A percentile compares a stretch with the other conserved stretches of the same genome.
These are phyloP conservation scores for Colletotrichum plurivorum DNA, from an alignment of 2,329 filamentous ascomycete species.

Conservation along the genomic window DNA sequence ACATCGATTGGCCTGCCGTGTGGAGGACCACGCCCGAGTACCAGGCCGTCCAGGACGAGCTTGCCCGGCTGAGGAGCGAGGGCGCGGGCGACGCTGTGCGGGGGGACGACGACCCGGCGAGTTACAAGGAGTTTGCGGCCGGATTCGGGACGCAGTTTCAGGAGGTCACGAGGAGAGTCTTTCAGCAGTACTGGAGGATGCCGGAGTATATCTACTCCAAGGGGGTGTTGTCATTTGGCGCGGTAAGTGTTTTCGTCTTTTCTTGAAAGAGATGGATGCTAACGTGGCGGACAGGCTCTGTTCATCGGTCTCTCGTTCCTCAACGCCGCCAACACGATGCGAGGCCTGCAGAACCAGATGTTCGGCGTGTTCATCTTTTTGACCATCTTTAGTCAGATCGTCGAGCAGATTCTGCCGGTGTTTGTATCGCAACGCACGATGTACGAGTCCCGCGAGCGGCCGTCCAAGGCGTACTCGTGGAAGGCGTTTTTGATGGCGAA, in stretches of 20 bases:
- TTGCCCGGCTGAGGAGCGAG: constrained; percentile 1
- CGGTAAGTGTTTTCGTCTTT: constrained; percentile 10
- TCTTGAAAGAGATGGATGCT: neutral
- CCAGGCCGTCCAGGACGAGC: constrained; percentile 42
- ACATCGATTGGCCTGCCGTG: constrained; percentile 62
- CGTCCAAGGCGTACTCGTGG: constrained; percentile 78
- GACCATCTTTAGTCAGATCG: constrained; percentile 77
- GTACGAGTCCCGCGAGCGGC: constrained; percentile 79
- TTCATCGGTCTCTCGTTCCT: constrained; percentile 81
- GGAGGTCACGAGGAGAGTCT: constrained; percentile 53
- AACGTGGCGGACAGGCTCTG: constrained; percentile 54
- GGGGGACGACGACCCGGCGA: constrained; percentile 38
- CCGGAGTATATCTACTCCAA: constrained; percentile 76
- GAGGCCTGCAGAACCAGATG: constrained; percentile 79
- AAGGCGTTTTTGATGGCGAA: constrained; percentile 76
- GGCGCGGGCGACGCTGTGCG: neutral
- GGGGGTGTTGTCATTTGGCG: constrained; percentile 46
- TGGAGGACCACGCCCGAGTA: constrained; percentile 61
- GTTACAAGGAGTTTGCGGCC: constrained; percentile 51
- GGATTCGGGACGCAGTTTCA: constrained; percentile 48
- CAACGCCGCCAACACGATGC: constrained; percentile 70
- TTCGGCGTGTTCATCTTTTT: constrained; percentile 80
- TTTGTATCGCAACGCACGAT: constrained; percentile 78
- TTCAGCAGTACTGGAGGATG: constrained; percentile 52
- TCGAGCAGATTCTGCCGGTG: constrained; percentile 78